phyloP scores from a whole-genome alignment of 1,284 basidiomycete species.

The Ganoderma lucidum region DNA sequence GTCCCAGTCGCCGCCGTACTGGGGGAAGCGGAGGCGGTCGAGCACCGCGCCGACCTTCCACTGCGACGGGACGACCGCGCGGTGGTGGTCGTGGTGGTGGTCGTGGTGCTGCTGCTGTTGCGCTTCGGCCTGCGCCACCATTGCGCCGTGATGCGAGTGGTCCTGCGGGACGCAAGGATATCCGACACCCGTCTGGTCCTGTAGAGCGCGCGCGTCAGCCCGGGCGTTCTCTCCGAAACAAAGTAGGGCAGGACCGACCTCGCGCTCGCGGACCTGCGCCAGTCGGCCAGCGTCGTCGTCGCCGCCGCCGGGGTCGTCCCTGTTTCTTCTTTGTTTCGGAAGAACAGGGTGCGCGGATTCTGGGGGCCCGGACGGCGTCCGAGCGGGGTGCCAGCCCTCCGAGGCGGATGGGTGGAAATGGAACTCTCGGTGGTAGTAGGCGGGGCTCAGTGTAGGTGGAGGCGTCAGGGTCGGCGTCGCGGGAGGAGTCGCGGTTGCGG shows the following conservation, averaged over 20 bases:
- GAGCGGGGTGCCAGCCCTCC: too few species aligned
- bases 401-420: too few species aligned
- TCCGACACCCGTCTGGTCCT: conserved; percentile 7
- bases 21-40: conserved; percentile 22
- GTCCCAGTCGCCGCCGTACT: conserved; percentile 19
- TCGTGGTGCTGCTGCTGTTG: conserved; percentile 6
- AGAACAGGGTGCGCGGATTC: conserved; percentile 29
- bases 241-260: conserved; percentile 35
- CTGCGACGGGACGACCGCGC: conserved; percentile 22
- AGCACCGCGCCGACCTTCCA: conserved; percentile 25
- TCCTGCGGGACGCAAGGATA: not conserved
- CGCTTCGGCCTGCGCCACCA: not conserved
- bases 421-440: not conserved
- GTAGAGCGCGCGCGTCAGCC: conserved; percentile 11
- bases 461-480: too few species aligned
- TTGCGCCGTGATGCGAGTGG: not conserved
- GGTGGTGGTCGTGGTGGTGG: not conserved
- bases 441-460: too few species aligned
- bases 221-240: conserved; percentile 30
- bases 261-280: conserved; percentile 27
- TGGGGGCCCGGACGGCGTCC: conserved; percentile 15
- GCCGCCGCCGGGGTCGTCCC: conserved; percentile 36
- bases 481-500: not conserved
- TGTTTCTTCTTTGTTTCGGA: conserved; percentile 40
- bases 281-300: conserved; percentile 32